Evolutionary conservation across 768 basidiomycete species (phyloP), one percentile per base, ranked within the genome.

Genomic region (Agrocybe chaxingu): DNA sequence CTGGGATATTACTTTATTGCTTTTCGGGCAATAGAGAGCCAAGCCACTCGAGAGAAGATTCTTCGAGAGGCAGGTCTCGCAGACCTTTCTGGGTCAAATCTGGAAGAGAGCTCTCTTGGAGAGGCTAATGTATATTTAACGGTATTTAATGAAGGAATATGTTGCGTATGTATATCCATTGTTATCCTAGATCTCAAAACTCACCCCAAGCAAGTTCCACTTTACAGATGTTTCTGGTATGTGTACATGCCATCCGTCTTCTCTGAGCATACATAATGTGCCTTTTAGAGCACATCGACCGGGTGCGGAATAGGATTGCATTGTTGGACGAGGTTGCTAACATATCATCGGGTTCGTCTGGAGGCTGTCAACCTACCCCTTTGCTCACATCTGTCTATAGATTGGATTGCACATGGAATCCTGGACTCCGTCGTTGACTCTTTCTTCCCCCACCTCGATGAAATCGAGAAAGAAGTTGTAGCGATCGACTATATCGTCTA

Each of bases 341-440:
- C 52, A 85, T 86, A 74, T 84, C 89, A 4, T 85, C 90, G 45
- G 87, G 91, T 86, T 57, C 48, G 78, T 60, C 18, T 42, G 29
- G 34, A 40, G 4, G 40, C 16, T 3, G 34, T 43, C 16, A 8
- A 13, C 13, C 34, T 8, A n/a, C 19, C n/a, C 39, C 30, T 18
- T 42, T 2, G 12, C 9, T 16, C 7, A 46, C 57, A 13, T 44
- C 42, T 29, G 52, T 47, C 24, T 29, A 51, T 54, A 92, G 94
- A 94, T 63, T 96, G 92, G 92, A 90, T 98, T 56, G 92, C 92
- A 0, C 93, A 98, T 66, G 89, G 86, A 16, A 77, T 97, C 48
- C 72, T 98, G 56, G 95, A 97, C 61, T 95, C 92, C 1, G 84
- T 98, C 46, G 93, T 98, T 16, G 94, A 98, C 63, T 87, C 90